These are phyloP conservation scores for Trifolium dubium DNA, from an alignment of 306 rosid species.

Conservation along the genomic window DNA sequence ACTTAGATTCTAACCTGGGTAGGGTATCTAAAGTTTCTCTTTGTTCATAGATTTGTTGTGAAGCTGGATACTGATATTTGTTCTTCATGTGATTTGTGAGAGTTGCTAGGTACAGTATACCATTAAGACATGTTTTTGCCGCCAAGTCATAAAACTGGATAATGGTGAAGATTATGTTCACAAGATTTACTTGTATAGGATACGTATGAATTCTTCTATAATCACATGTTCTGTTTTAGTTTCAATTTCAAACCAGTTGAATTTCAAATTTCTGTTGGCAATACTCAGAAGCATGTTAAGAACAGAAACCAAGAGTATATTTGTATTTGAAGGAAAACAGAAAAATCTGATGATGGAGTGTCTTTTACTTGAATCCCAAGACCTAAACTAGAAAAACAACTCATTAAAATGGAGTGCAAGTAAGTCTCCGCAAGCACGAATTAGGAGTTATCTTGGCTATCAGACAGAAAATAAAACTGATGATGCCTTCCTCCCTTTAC, in stretches of 20 bases:
- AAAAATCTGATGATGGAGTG: too few relatives aligned
- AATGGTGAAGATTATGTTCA: not conserved
- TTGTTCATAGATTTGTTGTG: too few relatives aligned
- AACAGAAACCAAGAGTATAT: not conserved
- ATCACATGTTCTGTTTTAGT: not conserved
- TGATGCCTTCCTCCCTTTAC: slow-evolving; percentile 38
- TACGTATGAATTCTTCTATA: too few relatives aligned
- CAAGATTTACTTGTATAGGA: not conserved
- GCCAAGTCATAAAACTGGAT: not conserved
- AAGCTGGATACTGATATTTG: too few relatives aligned
- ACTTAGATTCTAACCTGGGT: too few relatives aligned
- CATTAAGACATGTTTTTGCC: not conserved
- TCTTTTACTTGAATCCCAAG: not conserved
- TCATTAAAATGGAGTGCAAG: slow-evolving; percentile 14
- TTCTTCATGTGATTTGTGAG: too few relatives aligned
- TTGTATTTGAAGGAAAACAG: slow-evolving; percentile 1
- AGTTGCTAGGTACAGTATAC: too few relatives aligned
- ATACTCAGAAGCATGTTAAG: not conserved
- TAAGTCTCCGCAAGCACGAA: slow-evolving; percentile 2
- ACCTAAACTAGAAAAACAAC: slow-evolving; percentile 1
- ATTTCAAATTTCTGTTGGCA: slow-evolving; percentile 4
- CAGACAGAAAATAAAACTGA: slow-evolving; percentile 33
- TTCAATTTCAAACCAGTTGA: slow-evolving; percentile 2
- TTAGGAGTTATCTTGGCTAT: slow-evolving; percentile 16
- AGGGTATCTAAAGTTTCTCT: too few relatives aligned